These are phyloP conservation scores for Pseudotsuga menziesii DNA, from an alignment of 75 land plant genomes.

Conservation along the genomic window DNA sequence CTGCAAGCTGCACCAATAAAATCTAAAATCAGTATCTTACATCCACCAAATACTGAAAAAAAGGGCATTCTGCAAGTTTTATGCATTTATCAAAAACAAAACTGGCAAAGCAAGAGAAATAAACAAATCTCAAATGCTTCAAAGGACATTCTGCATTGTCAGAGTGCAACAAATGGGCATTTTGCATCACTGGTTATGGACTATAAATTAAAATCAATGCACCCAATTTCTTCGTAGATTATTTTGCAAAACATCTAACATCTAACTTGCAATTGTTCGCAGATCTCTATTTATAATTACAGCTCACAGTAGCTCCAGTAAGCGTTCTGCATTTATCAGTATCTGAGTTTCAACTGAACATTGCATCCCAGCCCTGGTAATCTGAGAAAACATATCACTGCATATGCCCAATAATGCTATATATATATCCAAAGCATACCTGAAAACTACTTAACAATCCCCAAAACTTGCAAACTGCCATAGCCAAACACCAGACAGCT, in stretches of 20 bases:
- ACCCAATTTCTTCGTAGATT: not conserved
- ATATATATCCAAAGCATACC: too few relatives aligned
- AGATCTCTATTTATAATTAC: not conserved
- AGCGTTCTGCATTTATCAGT: not conserved
- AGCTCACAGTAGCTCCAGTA: not conserved
- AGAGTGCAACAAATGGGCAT: not conserved
- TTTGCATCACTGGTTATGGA: not conserved
- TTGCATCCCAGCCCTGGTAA: not conserved
- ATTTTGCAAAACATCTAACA: not conserved
- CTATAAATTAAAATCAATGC: not conserved
- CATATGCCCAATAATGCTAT: not conserved
- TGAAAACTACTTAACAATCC: too few relatives aligned
- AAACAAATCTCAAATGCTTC: not conserved
- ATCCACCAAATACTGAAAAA: not conserved
- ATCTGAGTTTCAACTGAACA: not conserved
- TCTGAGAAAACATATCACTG: not conserved
- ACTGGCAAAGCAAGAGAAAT: not conserved
- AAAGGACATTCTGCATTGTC: not conserved
- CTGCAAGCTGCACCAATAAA: constrained; percentile 21
- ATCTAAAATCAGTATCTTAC: not conserved
- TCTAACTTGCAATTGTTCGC: not conserved
- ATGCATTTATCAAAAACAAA: not conserved
- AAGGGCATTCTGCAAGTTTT: not conserved
- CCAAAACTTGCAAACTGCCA: too few relatives aligned
- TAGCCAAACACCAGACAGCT: too few relatives aligned